phyloP scores from a whole-genome alignment of 192 early-diverging fungal genomes.

The Podila clonocystis region DNA sequence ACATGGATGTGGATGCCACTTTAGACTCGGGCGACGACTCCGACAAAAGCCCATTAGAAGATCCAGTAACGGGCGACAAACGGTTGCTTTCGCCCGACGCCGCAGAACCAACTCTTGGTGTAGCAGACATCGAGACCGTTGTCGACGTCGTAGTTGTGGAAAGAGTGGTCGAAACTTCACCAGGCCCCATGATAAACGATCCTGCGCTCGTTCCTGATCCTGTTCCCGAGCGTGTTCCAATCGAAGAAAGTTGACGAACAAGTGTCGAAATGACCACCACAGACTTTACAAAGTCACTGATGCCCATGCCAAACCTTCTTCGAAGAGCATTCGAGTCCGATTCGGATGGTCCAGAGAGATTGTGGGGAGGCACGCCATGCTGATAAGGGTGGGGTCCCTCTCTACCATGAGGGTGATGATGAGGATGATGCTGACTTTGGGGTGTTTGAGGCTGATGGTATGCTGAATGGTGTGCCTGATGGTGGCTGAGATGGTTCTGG shows the following conservation, averaged over 20 bases:
- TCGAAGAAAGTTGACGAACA: slow-evolving; percentile 28
- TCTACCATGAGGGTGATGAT: slow-evolving; percentile 3
- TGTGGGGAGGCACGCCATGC: background rate
- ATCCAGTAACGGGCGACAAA: slow-evolving; percentile 1
- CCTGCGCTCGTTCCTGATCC: slow-evolving; percentile 1
- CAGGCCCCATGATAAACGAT: background rate
- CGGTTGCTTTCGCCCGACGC: background rate
- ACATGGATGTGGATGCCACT: slow-evolving; percentile 5
- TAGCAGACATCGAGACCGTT: background rate
- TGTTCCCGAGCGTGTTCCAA: background rate
- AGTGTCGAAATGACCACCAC: slow-evolving; percentile 45
- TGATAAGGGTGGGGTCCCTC: slow-evolving; percentile 9
- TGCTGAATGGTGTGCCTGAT: slow-evolving; percentile 3
- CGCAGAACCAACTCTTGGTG: background rate
- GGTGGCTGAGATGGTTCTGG: background rate
- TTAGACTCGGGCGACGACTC: background rate
- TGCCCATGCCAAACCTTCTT: slow-evolving; percentile 38
- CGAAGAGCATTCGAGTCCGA: slow-evolving; percentile 27
- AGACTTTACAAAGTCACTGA: slow-evolving; percentile 44
- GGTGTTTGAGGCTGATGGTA: slow-evolving; percentile 8
- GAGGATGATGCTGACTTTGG: slow-evolving; percentile 17
- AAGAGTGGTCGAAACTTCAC: background rate
- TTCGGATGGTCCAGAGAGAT: background rate
- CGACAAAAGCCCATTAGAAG: background rate
- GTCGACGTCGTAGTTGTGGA: background rate